Evolutionary conservation across 768 basidiomycete genomes (phyloP).

Genomic region (Russula emetica): DNA sequence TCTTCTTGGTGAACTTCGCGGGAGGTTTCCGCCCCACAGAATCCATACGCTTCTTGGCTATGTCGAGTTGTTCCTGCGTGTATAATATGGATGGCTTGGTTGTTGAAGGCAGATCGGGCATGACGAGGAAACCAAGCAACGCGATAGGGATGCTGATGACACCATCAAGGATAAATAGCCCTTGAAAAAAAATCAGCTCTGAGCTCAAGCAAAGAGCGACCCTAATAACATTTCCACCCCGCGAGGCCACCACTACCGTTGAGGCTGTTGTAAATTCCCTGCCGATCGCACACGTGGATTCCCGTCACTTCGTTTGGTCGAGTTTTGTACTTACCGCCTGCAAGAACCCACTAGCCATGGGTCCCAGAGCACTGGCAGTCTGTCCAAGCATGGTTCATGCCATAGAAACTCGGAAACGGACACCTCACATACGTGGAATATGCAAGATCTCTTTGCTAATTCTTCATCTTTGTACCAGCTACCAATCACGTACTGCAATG

Average conservation of each 20-base stretch:
- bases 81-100: slow-evolving; percentile 36
- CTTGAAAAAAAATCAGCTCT: slow-evolving; percentile 25
- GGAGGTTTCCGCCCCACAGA: slow-evolving; percentile 37
- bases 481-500: slow-evolving; percentile 36
- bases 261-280: slow-evolving; percentile 40
- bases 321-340: slow-evolving; percentile 33
- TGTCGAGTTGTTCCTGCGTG: slow-evolving; percentile 35
- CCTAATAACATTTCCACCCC: slow-evolving; percentile 39
- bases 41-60: slow-evolving; percentile 36
- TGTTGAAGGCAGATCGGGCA: slow-evolving; percentile 39
- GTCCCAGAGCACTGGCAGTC: slow-evolving; percentile 38
- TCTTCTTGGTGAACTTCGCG: slow-evolving; percentile 35
- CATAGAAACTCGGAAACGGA: background rate
- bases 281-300: background rate
- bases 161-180: slow-evolving; percentile 45
- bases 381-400: slow-evolving; percentile 8
- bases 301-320: background rate
- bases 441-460: slow-evolving; percentile 40
- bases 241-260: slow-evolving; percentile 38
- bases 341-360: slow-evolving; percentile 41
- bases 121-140: slow-evolving; percentile 37
- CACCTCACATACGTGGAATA: slow-evolving; percentile 36
- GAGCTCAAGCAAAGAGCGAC: background rate
- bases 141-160: slow-evolving; percentile 41
- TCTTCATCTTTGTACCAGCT: slow-evolving; percentile 44